phyloP scores from a whole-genome alignment of 169 alveolate species.

The Plasmodium cynomolgi region DNA sequence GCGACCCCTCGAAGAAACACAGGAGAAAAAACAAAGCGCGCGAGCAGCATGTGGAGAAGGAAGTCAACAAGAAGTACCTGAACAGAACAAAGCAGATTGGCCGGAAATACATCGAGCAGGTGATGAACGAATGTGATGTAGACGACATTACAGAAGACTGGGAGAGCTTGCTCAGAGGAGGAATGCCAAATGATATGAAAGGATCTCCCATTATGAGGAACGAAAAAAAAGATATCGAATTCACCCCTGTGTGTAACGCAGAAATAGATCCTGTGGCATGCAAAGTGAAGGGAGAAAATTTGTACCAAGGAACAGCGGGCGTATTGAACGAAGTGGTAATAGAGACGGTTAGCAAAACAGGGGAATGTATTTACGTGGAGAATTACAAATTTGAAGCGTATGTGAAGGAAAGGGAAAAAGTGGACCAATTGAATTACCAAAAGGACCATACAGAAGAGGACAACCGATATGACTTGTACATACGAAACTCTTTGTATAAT shows the following conservation, averaged over 20 bases:
- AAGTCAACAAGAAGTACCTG: slow-evolving; percentile 16
- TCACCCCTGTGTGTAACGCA: neutral
- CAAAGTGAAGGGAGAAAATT: slow-evolving; percentile 56
- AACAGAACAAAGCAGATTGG: slow-evolving; percentile 2
- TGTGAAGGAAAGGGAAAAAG: slow-evolving; percentile 43
- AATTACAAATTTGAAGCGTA: slow-evolving; percentile 47
- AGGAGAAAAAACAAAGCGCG: neutral
- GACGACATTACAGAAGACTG: neutral
- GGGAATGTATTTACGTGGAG: slow-evolving; percentile 57
- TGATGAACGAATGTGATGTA: slow-evolving; percentile 3
- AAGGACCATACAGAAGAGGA: slow-evolving; percentile 4
- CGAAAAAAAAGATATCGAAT: slow-evolving; percentile 39
- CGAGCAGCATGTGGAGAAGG: neutral
- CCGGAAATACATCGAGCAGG: slow-evolving; percentile 35
- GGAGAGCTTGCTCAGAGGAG: neutral
- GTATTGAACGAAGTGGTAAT: slow-evolving; percentile 26
- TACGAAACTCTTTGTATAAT: slow-evolving; percentile 31
- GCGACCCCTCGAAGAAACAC: neutral
- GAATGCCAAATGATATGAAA: neutral
- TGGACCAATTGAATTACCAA: slow-evolving; percentile 39
- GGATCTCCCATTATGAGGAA: neutral
- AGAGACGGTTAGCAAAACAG: slow-evolving; percentile 41
- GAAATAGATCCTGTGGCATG: slow-evolving; percentile 19
- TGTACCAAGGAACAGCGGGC: slow-evolving; percentile 62
- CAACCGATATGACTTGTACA: slow-evolving; percentile 16